These are phyloP conservation scores for Paraurostyla sp. DNA, from an alignment of 73 alveolate species.

Conservation along the genomic window DNA sequence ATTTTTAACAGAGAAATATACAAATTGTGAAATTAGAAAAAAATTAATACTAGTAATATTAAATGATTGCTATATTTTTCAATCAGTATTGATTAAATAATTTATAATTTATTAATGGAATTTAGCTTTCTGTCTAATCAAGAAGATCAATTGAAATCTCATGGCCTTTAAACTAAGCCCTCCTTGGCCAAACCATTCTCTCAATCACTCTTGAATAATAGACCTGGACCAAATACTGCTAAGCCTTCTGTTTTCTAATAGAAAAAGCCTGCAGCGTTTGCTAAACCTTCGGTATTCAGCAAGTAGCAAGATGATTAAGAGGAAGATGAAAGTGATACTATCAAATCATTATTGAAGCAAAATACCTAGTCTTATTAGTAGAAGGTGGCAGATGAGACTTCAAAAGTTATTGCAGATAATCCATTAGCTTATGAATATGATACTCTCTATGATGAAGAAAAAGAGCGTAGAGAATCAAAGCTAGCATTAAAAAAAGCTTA, in stretches of 20 bases:
- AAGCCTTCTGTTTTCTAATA: neutral
- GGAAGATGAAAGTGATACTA: neutral
- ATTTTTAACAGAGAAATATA: too few species aligned
- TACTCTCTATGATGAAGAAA: neutral
- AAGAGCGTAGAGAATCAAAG: slow-evolving; percentile 1
- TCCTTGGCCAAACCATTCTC: neutral
- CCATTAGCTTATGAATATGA: slow-evolving; percentile 49
- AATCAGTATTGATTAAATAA: too few species aligned
- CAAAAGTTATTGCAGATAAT: slow-evolving; percentile 23
- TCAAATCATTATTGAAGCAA: neutral
- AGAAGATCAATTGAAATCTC: neutral
- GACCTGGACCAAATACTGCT: neutral
- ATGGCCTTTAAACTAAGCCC: neutral
- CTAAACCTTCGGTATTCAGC: neutral
- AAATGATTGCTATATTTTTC: too few species aligned
- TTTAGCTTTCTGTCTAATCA: slow-evolving; percentile 12
- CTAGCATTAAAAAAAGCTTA: neutral
- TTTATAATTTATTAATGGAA: too few species aligned
- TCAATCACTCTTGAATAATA: neutral
- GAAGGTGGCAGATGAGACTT: slow-evolving; percentile 9
- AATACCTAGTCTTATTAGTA: neutral
- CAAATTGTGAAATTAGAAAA: too few species aligned
- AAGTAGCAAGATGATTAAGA: neutral
- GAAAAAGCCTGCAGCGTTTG: neutral
- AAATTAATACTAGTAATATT: too few species aligned